Conservation (phyloP, 2,329 filamentous ascomycete genomes). For the Alternaria panax region DNA sequence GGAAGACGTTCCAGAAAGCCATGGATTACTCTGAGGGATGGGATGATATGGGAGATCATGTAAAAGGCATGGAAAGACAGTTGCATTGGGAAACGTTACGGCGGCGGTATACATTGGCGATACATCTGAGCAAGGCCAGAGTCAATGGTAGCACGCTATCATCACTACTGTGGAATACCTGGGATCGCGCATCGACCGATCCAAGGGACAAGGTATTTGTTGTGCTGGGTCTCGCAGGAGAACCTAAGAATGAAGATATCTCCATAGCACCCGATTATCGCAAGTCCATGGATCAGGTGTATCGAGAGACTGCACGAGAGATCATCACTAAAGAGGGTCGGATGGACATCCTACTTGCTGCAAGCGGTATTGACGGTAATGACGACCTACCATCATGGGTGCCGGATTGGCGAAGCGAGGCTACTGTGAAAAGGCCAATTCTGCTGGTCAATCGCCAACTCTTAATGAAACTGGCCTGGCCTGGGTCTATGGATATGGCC, state of each 20-base stretch:
- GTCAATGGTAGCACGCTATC: not conserved
- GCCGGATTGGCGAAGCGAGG: not conserved
- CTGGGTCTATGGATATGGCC: not conserved
- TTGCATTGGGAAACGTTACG: not conserved
- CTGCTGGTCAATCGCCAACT: not conserved
- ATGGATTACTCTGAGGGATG: not conserved
- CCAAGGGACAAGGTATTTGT: not conserved
- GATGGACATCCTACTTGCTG: not conserved
- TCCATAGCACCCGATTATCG: not conserved
- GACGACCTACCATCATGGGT: not conserved
- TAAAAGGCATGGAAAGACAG: not conserved
- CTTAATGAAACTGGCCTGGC: not conserved
- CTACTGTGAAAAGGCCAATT: not conserved
- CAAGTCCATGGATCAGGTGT: not conserved
- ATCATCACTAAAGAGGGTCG: not conserved
- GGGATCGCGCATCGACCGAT: not conserved
- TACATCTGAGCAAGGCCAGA: not conserved
- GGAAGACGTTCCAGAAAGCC: not conserved
- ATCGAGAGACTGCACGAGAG: not conserved
- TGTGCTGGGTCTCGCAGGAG: not conserved
- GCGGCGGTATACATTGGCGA: not conserved
- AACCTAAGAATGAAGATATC: fast-evolving
- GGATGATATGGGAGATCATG: not conserved
- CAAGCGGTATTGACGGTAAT: not conserved
- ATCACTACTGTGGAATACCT: not conserved